A percentile compares a stretch with the other conserved stretches of the same genome.
Conservation (phyloP, 345 rosid species). For the Streptanthus diversifolius region DNA sequence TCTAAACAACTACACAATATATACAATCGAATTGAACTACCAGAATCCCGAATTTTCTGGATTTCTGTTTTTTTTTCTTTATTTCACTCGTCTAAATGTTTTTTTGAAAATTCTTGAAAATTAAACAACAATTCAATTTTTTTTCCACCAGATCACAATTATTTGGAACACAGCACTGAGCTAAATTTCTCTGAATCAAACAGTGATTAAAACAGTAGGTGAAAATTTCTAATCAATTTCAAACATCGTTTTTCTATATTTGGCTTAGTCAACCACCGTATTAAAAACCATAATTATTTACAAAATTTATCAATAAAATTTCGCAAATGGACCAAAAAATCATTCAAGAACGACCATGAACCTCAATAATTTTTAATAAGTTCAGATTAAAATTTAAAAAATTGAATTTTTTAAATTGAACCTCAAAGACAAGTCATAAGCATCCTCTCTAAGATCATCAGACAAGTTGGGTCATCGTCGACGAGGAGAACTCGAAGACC, state of each 20-base stretch:
- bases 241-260: not conserved
- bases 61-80: too few species aligned
- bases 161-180: too few species aligned
- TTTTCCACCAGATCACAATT: too few species aligned
- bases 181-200: too few species aligned
- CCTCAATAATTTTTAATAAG: not conserved
- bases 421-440: conserved; percentile 75
- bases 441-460: conserved; percentile 89
- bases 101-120: too few species aligned
- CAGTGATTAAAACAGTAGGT: conserved; percentile 17
- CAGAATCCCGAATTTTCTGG: too few species aligned
- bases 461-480: conserved; percentile 95
- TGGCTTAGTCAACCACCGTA: not conserved
- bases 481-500: conserved; percentile 87
- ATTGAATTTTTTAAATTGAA: not conserved
- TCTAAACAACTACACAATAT: not conserved
- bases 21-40: too few species aligned
- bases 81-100: too few species aligned
- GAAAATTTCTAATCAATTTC: conserved; percentile 22
- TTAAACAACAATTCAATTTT: too few species aligned
- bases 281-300: conserved; percentile 7
- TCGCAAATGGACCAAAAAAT: conserved; percentile 2
- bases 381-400: not conserved
- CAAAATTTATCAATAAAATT: not conserved
- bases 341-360: conserved; percentile 9